Evolutionary conservation across 208 protist species (phyloP), one percentile per base, ranked within the genome.

Genomic region (Trypanosoma caninum): DNA sequence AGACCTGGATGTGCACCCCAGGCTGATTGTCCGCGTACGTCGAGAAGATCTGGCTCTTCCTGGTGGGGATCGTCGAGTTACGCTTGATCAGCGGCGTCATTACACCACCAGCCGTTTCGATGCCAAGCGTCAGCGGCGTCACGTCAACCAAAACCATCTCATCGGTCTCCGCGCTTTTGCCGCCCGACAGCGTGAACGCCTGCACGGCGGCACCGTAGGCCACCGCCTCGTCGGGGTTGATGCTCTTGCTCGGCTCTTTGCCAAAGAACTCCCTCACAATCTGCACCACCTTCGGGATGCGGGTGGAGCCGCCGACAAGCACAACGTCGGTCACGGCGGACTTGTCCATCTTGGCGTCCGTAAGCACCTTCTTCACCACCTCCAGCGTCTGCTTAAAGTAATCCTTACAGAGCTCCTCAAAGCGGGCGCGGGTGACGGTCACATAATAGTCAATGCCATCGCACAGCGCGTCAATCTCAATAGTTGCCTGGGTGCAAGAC

Each of bases 191-290:
- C 22, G 68, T 83, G 69, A 80, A 88, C 16, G 91, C 99, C 83
- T 99, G 98, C 57, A 99, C 97, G n/a, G 98, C 98, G 13, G 99
- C 99, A 35, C 99, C 98, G 28, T 98, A 90, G 4, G 98, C 98
- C 14, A 99, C 98, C 13, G 97, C 98, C 80, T 99, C 98, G 68
- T 99, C 89, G 0, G 90, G 87, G 64, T 94, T 67, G 25, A 96
- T 78, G 71, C 47, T 97, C 91, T 80, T 99, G 97, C 74, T 99
- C 83, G 77, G 83, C 75, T 72, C 89, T 89, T 89, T 80, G 74
- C 63, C 71, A 53, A 96, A 94, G 41, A 80, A 45, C 9, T 88
- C 57, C 55, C 68, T 37, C 79, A 91, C 55, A 52, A 96, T 53
- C 45, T 84, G 59, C 65, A 98, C 94, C 16, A 99, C 82, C 70